Conservation (phyloP, 1,139 yeast genomes). For the Yarrowia galli region DNA sequence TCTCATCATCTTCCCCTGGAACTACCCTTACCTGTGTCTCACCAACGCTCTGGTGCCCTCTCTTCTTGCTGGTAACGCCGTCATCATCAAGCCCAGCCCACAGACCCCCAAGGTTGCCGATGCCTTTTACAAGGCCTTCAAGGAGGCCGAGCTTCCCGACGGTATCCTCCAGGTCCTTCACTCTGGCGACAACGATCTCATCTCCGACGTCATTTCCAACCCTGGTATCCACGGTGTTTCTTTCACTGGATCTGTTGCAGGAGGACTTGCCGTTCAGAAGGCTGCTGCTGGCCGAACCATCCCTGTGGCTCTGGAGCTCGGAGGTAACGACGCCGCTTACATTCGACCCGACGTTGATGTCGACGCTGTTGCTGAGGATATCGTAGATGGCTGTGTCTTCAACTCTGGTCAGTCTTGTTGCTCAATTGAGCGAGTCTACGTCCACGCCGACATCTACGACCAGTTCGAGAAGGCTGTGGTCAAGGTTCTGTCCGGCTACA, state of each 20-base stretch:
- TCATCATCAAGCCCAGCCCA: constrained; percentile 82
- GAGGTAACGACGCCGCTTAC: constrained; percentile 83
- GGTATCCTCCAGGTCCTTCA: constrained; percentile 77
- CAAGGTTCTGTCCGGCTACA: constrained; percentile 58
- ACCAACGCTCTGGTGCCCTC: constrained; percentile 88
- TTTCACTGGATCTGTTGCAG: constrained; percentile 86
- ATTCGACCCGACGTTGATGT: constrained; percentile 75
- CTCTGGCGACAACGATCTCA: constrained; percentile 66
- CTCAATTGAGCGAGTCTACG: constrained; percentile 83
- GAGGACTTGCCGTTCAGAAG: constrained; percentile 78
- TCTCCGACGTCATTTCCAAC: constrained; percentile 65
- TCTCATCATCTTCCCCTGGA: constrained; percentile 89
- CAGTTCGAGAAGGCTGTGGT: constrained; percentile 71
- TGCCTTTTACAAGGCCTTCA: constrained; percentile 64
- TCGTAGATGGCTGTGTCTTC: constrained; percentile 80
- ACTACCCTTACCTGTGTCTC: constrained; percentile 81
- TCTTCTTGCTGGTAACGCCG: constrained; percentile 80
- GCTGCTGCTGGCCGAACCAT: constrained; percentile 73
- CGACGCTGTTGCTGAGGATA: constrained; percentile 74
- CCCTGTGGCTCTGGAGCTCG: constrained; percentile 87
- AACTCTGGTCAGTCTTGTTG: constrained; percentile 94
- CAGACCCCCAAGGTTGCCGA: constrained; percentile 82
- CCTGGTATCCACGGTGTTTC: constrained; percentile 75
- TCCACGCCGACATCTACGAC: constrained; percentile 73
- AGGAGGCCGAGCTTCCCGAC: constrained; percentile 79